phyloP scores from a whole-genome alignment of 495 filamentous ascomycete genomes.

The Parathielavia hyrcaniae region DNA sequence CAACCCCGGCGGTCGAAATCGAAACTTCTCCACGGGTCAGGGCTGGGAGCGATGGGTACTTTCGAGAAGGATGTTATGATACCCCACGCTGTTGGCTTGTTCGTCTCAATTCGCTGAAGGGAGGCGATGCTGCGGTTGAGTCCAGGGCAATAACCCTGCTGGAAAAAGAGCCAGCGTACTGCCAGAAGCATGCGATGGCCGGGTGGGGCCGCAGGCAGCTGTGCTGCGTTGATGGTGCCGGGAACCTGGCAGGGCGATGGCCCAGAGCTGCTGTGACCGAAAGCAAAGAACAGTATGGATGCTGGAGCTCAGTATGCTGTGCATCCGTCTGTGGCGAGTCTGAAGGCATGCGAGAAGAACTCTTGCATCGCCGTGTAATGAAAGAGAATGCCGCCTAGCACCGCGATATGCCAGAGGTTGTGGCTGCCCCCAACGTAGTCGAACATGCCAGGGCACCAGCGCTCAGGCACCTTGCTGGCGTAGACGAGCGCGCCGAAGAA shows the following conservation, averaged over 20 bases:
- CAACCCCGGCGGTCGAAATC: too few species aligned
- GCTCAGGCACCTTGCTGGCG: slow-evolving; percentile 88
- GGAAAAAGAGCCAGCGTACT: neutral
- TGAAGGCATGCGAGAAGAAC: slow-evolving; percentile 83
- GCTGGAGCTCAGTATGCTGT: slow-evolving; percentile 33
- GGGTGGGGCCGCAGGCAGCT: too few species aligned
- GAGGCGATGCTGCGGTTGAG: neutral
- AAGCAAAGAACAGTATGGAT: neutral
- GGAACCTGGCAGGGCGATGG: neutral
- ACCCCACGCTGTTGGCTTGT: slow-evolving; percentile 21
- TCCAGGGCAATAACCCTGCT: neutral
- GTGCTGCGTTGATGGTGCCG: too few species aligned
- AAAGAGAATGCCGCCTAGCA: slow-evolving; percentile 91
- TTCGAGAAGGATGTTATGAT: slow-evolving; percentile 18
- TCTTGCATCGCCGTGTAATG: slow-evolving; percentile 95
- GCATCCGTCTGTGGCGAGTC: slow-evolving; percentile 53
- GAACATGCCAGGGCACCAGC: slow-evolving; percentile 85
- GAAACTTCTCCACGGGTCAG: neutral
- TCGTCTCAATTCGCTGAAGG: slow-evolving; percentile 22
- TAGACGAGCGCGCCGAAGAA: slow-evolving; percentile 78
- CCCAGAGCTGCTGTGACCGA: neutral
- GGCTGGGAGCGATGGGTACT: slow-evolving; percentile 16
- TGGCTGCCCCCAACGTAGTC: slow-evolving; percentile 93
- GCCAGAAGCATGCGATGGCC: neutral
- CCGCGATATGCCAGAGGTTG: slow-evolving; percentile 96